These are phyloP conservation scores for Hyphopichia fennica DNA, from an alignment of 1,139 yeast species.

Conservation along the genomic window DNA sequence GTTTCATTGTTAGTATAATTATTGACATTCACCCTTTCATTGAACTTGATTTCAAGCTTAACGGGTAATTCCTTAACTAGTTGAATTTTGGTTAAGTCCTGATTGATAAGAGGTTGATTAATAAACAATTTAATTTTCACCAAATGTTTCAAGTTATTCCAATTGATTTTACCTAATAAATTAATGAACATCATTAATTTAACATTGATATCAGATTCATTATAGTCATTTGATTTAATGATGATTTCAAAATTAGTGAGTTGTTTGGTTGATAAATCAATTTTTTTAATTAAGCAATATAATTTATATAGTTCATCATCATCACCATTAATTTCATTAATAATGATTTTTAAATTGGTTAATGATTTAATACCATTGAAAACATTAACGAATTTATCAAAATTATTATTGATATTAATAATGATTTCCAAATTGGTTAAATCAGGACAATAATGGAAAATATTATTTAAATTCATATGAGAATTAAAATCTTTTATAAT, in stretches of 20 bases:
- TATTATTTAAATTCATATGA: background rate
- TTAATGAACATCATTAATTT: slow-evolving; percentile 3
- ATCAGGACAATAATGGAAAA: background rate
- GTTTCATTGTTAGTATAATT: background rate
- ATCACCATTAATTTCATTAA: background rate
- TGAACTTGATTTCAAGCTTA: background rate
- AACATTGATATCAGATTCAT: background rate
- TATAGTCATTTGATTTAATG: background rate
- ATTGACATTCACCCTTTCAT: too few species aligned
- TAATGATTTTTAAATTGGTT: background rate
- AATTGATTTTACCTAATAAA: slow-evolving; percentile 1
- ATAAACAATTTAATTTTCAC: background rate
- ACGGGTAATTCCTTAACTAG: slow-evolving; percentile 2
- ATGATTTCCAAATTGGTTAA: background rate
- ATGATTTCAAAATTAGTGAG: background rate
- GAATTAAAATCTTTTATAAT: background rate
- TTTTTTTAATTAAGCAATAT: background rate
- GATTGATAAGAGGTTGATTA: background rate
- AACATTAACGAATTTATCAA: background rate
- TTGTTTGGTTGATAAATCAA: background rate
- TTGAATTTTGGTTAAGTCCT: background rate
- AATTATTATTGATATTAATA: background rate
- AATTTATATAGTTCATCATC: slow-evolving; percentile 1
- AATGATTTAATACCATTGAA: background rate
- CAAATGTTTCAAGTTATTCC: background rate